These are phyloP conservation scores for Paraconiothyrium brasiliense DNA, from an alignment of 2,329 filamentous ascomycete species.

Conservation along the genomic window DNA sequence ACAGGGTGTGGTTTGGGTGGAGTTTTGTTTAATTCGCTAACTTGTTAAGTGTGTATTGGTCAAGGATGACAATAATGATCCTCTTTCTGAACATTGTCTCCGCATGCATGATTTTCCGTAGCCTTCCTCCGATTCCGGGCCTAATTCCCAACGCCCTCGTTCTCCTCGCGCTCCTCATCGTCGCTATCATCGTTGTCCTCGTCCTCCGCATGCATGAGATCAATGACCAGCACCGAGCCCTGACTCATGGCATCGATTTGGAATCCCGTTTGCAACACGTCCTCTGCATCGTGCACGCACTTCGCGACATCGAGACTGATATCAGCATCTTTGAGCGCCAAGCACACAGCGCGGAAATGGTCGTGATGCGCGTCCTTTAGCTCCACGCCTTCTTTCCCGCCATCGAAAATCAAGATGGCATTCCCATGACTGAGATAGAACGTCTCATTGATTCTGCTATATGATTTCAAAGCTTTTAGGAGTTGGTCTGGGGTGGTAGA, in stretches of 20 bases:
- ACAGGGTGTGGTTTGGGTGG: background rate
- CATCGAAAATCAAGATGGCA: constrained; percentile 9
- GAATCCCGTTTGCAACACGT: constrained; percentile 7
- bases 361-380: constrained; percentile 9
- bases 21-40: background rate
- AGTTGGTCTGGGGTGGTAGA: background rate
- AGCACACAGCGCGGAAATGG: constrained; percentile 12
- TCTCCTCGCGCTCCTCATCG: background rate
- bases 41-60: background rate
- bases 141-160: background rate
- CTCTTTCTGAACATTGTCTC: background rate
- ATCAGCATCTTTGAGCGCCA: constrained; percentile 8
- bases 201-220: constrained; percentile 9
- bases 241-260: constrained; percentile 7
- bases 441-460: background rate
- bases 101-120: background rate
- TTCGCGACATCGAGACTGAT: constrained; percentile 9
- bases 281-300: constrained; percentile 11
- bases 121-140: too few relatives aligned
- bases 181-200: constrained; percentile 3
- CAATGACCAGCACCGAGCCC: constrained; percentile 6
- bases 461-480: background rate
- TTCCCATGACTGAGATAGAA: constrained; percentile 1
- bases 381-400: background rate
- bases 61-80: constrained; percentile 3